Evolutionary conservation across 768 basidiomycete species (phyloP), one percentile per base, ranked within the genome.

Genomic region (Lepiota subincarnata): DNA sequence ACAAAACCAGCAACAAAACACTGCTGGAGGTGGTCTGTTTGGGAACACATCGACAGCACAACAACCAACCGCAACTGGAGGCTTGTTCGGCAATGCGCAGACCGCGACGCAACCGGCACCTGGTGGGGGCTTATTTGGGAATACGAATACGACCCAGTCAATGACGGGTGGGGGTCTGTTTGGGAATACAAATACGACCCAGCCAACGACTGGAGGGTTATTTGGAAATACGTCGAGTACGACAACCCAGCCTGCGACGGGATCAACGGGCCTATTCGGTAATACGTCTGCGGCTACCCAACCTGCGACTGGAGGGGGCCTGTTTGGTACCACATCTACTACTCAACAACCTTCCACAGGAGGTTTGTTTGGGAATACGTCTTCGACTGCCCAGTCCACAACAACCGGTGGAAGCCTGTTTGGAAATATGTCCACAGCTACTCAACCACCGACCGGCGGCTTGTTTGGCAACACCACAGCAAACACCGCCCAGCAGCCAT

Each of bases 71-170:
- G 50, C 65, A 1, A 65, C 62, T 31, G 66, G 64, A n/a, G 60
- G 69, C 6, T 59, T 70, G 16, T 72, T 67, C 19, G 69, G 67
- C 26, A 63, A 58, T 50, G 50, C 53, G 46, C 48, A 13, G 5
- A 39, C 36, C 36, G 52, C 22, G 26, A 44, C 34, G 16, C 52
- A 49, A 22, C 43, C 37, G 4, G 42, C 50, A 16, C 58, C 54
- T 11, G 48, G 55, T 20, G 61, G 64, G 18, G 55, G 56, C 24
- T 16, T 62, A 19, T 63, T 62, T 48, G 60, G 59, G 13, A 55
- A 46, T 40, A 47, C 57, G n/a, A 43, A 13, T 43, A 48, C 50
- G 7, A 52, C 36, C 47, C 56, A 54, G 28, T 43, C 41, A 16
- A 42, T 55, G 8, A 55, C 57, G 12, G 63, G 61, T 12, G 59